Evolutionary conservation across 306 rosid genomes (phyloP).

Genomic region (Cyamopsis tetragonoloba): DNA sequence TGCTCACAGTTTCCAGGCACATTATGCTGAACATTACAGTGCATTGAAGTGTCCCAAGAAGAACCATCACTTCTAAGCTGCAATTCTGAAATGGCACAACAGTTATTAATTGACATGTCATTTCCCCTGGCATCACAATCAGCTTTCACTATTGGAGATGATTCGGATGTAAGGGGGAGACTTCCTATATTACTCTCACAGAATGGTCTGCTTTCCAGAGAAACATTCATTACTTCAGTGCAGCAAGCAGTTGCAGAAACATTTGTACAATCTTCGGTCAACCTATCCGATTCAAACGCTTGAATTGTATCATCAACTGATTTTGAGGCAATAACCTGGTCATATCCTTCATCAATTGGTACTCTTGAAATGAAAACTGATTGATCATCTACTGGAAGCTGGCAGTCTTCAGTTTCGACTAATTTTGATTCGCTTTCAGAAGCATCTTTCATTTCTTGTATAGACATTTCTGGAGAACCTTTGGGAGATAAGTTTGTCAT

Average conservation of each 20-base stretch:
- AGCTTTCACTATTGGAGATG: conserved; percentile 8
- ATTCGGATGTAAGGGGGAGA: conserved; percentile 5
- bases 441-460: background rate
- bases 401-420: conserved; percentile 26
- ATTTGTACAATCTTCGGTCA: conserved; percentile 7
- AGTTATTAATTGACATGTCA: conserved; percentile 8
- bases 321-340: conserved; percentile 30
- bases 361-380: conserved; percentile 13
- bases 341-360: conserved; percentile 12
- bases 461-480: conserved; percentile 18
- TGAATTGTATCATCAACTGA: background rate
- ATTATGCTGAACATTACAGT: conserved; percentile 18
- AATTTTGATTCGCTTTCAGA: conserved; percentile 23
- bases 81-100: background rate
- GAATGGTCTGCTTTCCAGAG: conserved; percentile 19
- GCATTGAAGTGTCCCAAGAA: conserved; percentile 22
- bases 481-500: conserved; percentile 17
- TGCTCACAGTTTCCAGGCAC: conserved; percentile 23
- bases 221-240: background rate
- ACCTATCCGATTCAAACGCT: conserved; percentile 6
- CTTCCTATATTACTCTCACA: conserved; percentile 15
- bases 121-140: conserved; percentile 14
- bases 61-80: conserved; percentile 22
- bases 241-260: conserved; percentile 16
- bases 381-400: conserved; percentile 18